Conservation (phyloP, 1,139 yeast species). For the Hemisphaericaspora subhashii region DNA sequence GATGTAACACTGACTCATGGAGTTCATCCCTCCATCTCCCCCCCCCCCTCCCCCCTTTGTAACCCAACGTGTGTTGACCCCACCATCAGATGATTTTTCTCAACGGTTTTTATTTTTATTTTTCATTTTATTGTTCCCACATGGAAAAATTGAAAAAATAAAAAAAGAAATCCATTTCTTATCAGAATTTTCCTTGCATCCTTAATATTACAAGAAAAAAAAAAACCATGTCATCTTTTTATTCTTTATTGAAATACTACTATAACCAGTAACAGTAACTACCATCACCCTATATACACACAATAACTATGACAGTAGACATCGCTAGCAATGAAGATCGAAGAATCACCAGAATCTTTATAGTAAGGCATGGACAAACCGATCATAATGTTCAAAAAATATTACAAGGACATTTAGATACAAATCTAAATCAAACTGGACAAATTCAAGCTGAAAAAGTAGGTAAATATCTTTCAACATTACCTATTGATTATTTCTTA, state of each 20-base stretch:
- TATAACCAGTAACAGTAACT: neutral
- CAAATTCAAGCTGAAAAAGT: conserved; percentile 52
- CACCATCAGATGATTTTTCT: no score
- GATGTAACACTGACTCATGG: no score
- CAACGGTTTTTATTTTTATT: no score
- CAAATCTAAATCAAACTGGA: conserved; percentile 61
- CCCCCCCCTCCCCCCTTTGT: no score
- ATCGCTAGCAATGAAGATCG: conserved; percentile 35
- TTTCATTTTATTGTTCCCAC: no score
- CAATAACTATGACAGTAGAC: conserved; percentile 28
- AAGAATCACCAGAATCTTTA: conserved; percentile 49
- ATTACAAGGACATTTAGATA: conserved; percentile 73
- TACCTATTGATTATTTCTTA: conserved; percentile 51
- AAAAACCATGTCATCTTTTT: neutral
- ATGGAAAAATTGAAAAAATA: no score
- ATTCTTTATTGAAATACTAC: neutral
- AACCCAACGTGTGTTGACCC: no score
- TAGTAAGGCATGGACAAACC: conserved; percentile 82
- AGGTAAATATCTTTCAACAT: conserved; percentile 38
- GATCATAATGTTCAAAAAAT: conserved; percentile 65
- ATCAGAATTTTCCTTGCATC: no score
- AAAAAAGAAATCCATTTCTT: no score
- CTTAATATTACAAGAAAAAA: no score
- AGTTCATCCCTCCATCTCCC: no score
- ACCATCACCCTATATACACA: neutral